Evolutionary conservation across 129 eudicot species (phyloP).

Genomic region (Flaveria sonorensis): DNA sequence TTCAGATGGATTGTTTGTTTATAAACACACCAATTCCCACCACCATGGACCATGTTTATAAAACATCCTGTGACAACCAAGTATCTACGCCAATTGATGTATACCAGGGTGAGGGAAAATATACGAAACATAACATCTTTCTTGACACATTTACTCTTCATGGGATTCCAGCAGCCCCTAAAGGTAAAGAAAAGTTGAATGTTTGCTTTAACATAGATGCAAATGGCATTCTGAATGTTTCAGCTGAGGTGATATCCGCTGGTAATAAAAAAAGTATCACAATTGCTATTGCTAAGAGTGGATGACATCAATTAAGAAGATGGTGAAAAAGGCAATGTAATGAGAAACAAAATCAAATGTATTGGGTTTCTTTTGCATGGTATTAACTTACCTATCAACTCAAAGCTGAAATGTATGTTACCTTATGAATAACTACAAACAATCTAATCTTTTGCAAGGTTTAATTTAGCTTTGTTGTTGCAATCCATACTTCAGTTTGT

Average conservation of each 20-base stretch:
- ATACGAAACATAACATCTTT: not conserved
- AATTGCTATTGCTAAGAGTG: not conserved
- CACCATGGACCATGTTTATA: not conserved
- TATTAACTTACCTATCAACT: too few species aligned
- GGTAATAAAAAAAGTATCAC: slow-evolving; percentile 5
- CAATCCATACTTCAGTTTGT: too few species aligned
- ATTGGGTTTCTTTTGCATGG: too few species aligned
- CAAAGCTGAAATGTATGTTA: too few species aligned
- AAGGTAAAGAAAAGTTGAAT: not conserved
- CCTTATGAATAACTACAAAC: too few species aligned
- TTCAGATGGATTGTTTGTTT: not conserved
- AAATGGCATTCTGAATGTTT: slow-evolving; percentile 29
- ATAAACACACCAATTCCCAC: not conserved
- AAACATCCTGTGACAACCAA: not conserved
- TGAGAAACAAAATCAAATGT: too few species aligned
- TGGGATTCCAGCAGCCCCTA: not conserved
- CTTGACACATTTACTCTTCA: not conserved
- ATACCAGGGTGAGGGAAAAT: not conserved
- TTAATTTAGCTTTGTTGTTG: too few species aligned
- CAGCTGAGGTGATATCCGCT: slow-evolving; percentile 7
- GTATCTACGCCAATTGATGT: not conserved
- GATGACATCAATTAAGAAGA: too few species aligned
- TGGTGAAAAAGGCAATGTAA: too few species aligned
- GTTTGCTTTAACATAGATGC: slow-evolving; percentile 23
- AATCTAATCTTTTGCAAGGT: too few species aligned